phyloP scores from a whole-genome alignment of 192 early-diverging fungal species.

The Funneliformis mosseae region DNA sequence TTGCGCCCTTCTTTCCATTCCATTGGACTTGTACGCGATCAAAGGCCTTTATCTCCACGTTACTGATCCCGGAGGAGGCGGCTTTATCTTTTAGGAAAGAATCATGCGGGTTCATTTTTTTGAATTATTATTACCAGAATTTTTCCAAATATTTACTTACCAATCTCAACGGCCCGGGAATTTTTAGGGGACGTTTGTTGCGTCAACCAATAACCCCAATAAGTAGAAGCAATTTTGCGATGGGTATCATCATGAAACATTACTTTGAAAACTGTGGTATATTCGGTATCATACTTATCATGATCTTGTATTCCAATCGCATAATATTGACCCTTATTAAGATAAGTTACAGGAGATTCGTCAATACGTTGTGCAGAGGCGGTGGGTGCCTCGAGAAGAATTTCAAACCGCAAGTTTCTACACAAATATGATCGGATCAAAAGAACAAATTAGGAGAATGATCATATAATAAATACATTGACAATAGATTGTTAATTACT shows the following conservation, averaged over 20 bases:
- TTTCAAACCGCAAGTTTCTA: slow-evolving; percentile 41
- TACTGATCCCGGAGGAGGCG: slow-evolving; percentile 55
- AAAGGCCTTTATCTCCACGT: slow-evolving; percentile 61
- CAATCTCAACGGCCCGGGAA: slow-evolving; percentile 67
- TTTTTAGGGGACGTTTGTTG: slow-evolving; percentile 61
- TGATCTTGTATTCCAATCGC: slow-evolving; percentile 55
- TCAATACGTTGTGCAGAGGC: slow-evolving; percentile 56
- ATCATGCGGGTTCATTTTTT: not conserved
- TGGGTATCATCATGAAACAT: slow-evolving; percentile 74
- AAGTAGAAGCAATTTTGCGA: slow-evolving; percentile 59
- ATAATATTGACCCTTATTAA: slow-evolving; percentile 75
- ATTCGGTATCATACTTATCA: slow-evolving; percentile 49
- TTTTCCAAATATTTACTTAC: slow-evolving; percentile 33
- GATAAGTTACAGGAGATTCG: slow-evolving; percentile 66
- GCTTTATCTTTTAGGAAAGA: slow-evolving; percentile 45
- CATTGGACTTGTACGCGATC: slow-evolving; percentile 73
- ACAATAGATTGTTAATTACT: not conserved
- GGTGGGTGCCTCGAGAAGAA: slow-evolving; percentile 51
- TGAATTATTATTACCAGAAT: not conserved
- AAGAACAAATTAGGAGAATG: not conserved
- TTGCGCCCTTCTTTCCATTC: slow-evolving; percentile 66
- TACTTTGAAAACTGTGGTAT: slow-evolving; percentile 59
- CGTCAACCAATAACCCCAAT: slow-evolving; percentile 78
- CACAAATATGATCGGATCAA: not conserved
- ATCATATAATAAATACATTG: not conserved